Evolutionary conservation across 176 grass and related monocot genomes (phyloP), one percentile per base, ranked within the genome.

Genomic region (Aegilops umbellulata): DNA sequence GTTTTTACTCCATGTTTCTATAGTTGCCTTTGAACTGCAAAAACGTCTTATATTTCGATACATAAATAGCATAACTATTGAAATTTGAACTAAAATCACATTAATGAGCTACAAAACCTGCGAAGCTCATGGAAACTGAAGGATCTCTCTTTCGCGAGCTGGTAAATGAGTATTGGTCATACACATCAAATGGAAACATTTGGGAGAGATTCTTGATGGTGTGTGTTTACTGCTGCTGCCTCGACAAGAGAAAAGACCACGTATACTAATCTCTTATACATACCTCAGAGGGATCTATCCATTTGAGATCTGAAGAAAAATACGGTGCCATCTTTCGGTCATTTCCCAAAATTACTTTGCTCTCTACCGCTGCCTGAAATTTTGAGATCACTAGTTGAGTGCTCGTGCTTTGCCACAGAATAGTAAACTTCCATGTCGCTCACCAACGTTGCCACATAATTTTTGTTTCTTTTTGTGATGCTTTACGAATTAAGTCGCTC

Each of bases 161-260:
- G 2, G 88, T 94, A 16, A 94, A 86, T 64, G 92, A 94, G 75
- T 97, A 94, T 69, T 97, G 95, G 90, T 92, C 95, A 8, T 87
- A 94, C 24, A 85, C 90, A 39, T 77, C 84, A 2, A 84, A 84
- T 10, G 65, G 26, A 35, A 84, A 79, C 39, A 76, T 92, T 65
- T 85, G 76, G 53, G 7, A 51, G 10, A 49, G 39, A 22, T 61
- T 19, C 6, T 11, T 11, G 20, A n/a, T 22, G 55, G 8, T 20
- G 20, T 60, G 20, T n/a, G 55, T 9, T 60, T 51, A 51, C 16
- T 51, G 15, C 47, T 17, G 16, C 16, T 7, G 47, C 47, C 47
- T 17, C 16, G 5, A 51, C 5, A 51, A 17, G 16, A 51, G 16
- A 17, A 19, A 51, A 51, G 15, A 17, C 47, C 47, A 51, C 1